These are phyloP conservation scores for Thinopyrum elongatum DNA, from an alignment of 176 grass and related monocot species.

Conservation along the genomic window DNA sequence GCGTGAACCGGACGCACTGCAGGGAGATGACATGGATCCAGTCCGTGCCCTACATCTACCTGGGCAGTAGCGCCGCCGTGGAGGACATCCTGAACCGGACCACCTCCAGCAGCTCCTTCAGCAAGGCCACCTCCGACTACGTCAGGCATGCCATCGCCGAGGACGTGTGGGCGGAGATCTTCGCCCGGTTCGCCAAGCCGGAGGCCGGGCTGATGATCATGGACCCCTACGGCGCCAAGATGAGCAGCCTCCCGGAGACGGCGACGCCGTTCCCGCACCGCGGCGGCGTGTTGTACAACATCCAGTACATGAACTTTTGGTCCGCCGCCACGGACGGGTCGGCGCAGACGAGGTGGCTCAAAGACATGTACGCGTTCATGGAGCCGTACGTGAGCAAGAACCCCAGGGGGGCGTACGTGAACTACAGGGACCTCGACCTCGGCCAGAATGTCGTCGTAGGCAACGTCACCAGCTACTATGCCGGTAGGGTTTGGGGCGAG, in stretches of 20 bases:
- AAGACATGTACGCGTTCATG: slow-evolving; percentile 37
- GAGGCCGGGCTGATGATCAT: not conserved
- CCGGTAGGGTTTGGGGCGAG: slow-evolving; percentile 31
- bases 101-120: not conserved
- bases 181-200: not conserved
- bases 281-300: not conserved
- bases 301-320: not conserved
- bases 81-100: not conserved
- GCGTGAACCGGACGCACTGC: not conserved
- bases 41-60: not conserved
- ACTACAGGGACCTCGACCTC: slow-evolving; percentile 59
- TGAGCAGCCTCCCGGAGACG: not conserved
- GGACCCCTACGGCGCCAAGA: not conserved
- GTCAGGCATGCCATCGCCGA: not conserved
- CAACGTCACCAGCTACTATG: slow-evolving; percentile 35
- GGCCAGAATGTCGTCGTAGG: slow-evolving; percentile 38
- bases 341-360: slow-evolving; percentile 21
- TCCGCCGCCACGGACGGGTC: not conserved
- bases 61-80: not conserved
- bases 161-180: not conserved
- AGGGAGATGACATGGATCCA: not conserved
- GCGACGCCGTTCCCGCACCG: not conserved
- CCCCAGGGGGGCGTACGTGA: slow-evolving; percentile 56
- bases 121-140: not conserved
- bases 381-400: slow-evolving; percentile 32